A percentile compares a stretch with the other conserved stretches of the same genome.
Conservation (phyloP, 1,284 basidiomycete genomes). For the Limonomyces culmigenus region DNA sequence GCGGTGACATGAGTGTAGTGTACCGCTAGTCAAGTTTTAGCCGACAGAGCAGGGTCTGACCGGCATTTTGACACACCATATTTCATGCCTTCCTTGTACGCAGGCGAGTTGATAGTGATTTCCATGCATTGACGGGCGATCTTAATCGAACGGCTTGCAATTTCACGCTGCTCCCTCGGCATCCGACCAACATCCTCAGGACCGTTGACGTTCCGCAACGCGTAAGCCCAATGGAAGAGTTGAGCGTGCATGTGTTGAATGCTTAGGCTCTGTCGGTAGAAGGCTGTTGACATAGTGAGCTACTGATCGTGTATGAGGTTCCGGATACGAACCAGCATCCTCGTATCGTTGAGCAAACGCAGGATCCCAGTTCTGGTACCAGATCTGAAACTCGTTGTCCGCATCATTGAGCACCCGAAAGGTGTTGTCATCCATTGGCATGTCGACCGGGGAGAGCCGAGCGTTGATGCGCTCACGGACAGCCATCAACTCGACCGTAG, state of each 20-base stretch:
- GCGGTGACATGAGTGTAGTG: slow-evolving; percentile 85
- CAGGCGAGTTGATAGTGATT: slow-evolving; percentile 57
- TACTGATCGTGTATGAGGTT: not conserved
- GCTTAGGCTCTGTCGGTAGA: slow-evolving; percentile 70
- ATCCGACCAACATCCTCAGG: slow-evolving; percentile 65
- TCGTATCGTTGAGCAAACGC: slow-evolving; percentile 70
- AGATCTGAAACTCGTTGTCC: slow-evolving; percentile 48
- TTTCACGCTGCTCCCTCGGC: slow-evolving; percentile 47
- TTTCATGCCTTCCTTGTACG: slow-evolving; percentile 81
- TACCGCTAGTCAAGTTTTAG: slow-evolving; percentile 34
- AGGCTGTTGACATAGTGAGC: slow-evolving; percentile 25
- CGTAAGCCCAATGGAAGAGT: slow-evolving; percentile 67
- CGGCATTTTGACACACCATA: slow-evolving; percentile 37
- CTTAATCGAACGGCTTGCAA: slow-evolving; percentile 55
- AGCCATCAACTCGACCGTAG: slow-evolving; percentile 77
- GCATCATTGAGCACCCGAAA: slow-evolving; percentile 47
- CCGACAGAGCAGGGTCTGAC: slow-evolving; percentile 4
- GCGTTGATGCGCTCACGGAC: slow-evolving; percentile 64
- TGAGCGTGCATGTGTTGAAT: slow-evolving; percentile 69
- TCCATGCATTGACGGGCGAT: slow-evolving; percentile 55
- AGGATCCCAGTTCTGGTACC: slow-evolving; percentile 65
- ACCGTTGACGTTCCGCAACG: slow-evolving; percentile 56
- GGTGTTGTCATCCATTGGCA: slow-evolving; percentile 47
- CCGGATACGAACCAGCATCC: slow-evolving; percentile 40
- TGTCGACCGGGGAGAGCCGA: slow-evolving; percentile 48